Base-by-base conservation (phyloP, 1,284 basidiomycete species). In the Agroathelia rolfsii region DNA sequence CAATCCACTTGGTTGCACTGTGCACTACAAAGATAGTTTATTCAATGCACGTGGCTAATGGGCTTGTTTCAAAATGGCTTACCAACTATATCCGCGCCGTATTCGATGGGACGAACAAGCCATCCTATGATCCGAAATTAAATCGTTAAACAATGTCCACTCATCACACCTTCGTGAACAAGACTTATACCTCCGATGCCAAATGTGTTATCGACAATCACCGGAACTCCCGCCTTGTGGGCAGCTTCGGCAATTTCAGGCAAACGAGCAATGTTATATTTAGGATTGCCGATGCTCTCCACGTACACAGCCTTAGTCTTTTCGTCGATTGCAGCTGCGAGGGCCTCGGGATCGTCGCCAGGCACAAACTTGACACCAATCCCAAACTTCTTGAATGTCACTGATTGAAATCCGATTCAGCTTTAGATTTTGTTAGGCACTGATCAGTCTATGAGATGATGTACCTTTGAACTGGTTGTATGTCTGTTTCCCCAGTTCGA, bases 141-240 rank as follows among this genome's bases (percentile, higher is more conserved):
- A 24, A 17, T 26, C 10, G 5, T 3, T 9, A 35, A 33, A 22
- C 41, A 29, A 27, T n/a, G n/a, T n/a, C n/a, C n/a, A n/a, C n/a
- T n/a, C n/a, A n/a, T n/a, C n/a, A n/a, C n/a, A n/a, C n/a, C n/a
- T n/a, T 41, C 30, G 20, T 32, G 25, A 26, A 36, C 33, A 32
- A 32, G 28, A 28, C 27, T 36, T 56, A 29, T 46, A 66, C 76
- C 81, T 46, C 81, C 86, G 55, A 86, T 79, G 41, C 88, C 88
- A 46, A 92, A 90, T 0, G 87, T 92, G 58, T 93, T 93, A 55
- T 93, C 89, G 1, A 92, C 87, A 17, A 90, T 74, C 25, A 90
- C 58, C 0, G 86, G 87, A 20, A 90, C 76, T 0, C 69, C 69
- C 41, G 80, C 56, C 35, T 74, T 71, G 49, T 90, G 85, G 0